These are phyloP conservation scores for Solanum bulbocastanum DNA, from an alignment of 257 asterid species.

Conservation along the genomic window DNA sequence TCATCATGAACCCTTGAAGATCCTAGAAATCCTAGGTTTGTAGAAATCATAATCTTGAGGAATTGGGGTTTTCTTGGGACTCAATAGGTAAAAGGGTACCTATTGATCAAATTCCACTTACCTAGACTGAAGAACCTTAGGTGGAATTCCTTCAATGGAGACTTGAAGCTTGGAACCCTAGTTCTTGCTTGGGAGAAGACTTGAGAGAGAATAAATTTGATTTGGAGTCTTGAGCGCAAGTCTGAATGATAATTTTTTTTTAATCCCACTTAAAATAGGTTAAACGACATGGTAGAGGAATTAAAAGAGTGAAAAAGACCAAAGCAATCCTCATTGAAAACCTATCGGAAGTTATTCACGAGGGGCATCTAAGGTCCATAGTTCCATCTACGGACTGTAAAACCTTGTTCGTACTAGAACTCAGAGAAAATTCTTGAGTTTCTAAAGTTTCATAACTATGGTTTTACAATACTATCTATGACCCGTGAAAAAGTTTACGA, in stretches of 20 bases:
- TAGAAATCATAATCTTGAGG: neutral
- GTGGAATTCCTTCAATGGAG: neutral
- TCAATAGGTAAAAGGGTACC: neutral
- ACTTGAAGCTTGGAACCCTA: neutral
- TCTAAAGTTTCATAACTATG: too few species aligned
- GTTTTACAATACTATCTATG: neutral
- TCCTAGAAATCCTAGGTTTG: neutral
- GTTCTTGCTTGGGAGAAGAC: neutral
- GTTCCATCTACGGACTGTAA: neutral
- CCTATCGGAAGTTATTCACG: neutral
- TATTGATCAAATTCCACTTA: neutral
- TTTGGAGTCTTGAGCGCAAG: neutral
- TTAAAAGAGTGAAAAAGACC: neutral
- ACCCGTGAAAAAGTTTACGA: neutral
- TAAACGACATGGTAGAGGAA: neutral
- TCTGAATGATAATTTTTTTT: too few species aligned
- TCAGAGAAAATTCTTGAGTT: too few species aligned
- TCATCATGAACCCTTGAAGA: neutral
- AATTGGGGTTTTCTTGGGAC: neutral
- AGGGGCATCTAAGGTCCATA: neutral
- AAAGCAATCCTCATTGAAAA: too few species aligned
- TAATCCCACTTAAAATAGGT: neutral
- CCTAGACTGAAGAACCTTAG: neutral
- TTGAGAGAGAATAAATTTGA: neutral
- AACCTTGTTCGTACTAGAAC: neutral